Base-by-base conservation (phyloP, 805 yeast genomes). In the Schwanniomyces occidentalis region DNA sequence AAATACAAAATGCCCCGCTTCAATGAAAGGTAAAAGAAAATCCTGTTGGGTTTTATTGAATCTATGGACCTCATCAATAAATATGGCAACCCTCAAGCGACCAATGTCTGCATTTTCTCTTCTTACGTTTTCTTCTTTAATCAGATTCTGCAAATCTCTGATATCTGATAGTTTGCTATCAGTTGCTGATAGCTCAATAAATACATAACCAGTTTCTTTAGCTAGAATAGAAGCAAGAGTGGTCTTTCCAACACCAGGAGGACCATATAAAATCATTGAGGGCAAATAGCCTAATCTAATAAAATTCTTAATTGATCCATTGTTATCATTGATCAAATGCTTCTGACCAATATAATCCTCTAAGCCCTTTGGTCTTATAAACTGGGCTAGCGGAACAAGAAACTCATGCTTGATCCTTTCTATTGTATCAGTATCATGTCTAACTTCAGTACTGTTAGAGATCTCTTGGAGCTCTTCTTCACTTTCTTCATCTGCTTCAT, bases 191-290 rank as follows among this genome's bases (percentile, higher is more conserved):
- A 89, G 63, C 57, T 90, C 97, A 3, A 85, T 71, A 52, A 88
- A 80, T 28, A 80, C 66, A 29, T 78, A 67, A 27, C 69, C 65
- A 2, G 78, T 63, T n/a, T 68, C 61, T 10, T 61, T 51, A 0
- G 89, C 81, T n/a, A 85, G 60, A 22, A 82, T 73, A 25, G 73
- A 46, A 0, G 95, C 93, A 17, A 93, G 54, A 0, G 96, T 83
- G 0, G 99, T 93, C 54, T 93, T 93, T 70, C 93, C 91, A 3
- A 88, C 90, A 0, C 99, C 99, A 2, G 97, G 95, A 1, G 95
- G 95, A 0, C 99, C 99, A 85, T 93, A 85, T 4, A 93, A 62
- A 2, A 93, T 78, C 78, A 93, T 72, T 0, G 96, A 88, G 1
- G 97, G 97, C 6, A 85, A 65, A 30, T 70, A 65, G n/a, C 82